Evolutionary conservation across 176 grass and related monocot genomes (phyloP).

Genomic region (Carex kokanica): DNA sequence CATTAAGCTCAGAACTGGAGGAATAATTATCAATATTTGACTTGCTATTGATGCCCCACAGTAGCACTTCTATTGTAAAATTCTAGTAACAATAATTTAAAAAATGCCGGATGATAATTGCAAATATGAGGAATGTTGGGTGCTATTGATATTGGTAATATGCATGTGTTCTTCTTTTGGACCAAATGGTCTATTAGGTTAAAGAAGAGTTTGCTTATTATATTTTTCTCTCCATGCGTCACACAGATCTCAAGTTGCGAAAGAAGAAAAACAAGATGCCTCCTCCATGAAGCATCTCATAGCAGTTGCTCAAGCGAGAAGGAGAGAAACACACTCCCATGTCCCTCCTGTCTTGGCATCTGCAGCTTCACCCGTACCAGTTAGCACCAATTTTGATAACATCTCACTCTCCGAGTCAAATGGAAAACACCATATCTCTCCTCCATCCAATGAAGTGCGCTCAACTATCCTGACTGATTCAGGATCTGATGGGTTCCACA

Average conservation of each 20-base stretch:
- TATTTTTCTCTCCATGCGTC: neutral
- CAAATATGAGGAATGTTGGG: neutral
- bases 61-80: neutral
- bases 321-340: constrained; percentile 13
- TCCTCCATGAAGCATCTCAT: constrained; percentile 29
- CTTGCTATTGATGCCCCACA: neutral
- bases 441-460: neutral
- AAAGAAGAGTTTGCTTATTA: neutral
- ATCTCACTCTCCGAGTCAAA: neutral
- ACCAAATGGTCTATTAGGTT: neutral
- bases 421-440: constrained; percentile 1
- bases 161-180: neutral
- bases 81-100: neutral
- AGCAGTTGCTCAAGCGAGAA: constrained; percentile 22
- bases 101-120: neutral
- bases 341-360: neutral
- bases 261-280: neutral
- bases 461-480: neutral
- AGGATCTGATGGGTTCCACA: neutral
- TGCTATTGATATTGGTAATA: constrained; percentile 2
- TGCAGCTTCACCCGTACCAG: neutral
- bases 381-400: neutral
- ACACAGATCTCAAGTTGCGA: constrained; percentile 2
- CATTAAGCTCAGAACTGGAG: neutral
- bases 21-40: neutral